Conservation (phyloP, 1,284 basidiomycete species). For the Apiotrichum brassicae region DNA sequence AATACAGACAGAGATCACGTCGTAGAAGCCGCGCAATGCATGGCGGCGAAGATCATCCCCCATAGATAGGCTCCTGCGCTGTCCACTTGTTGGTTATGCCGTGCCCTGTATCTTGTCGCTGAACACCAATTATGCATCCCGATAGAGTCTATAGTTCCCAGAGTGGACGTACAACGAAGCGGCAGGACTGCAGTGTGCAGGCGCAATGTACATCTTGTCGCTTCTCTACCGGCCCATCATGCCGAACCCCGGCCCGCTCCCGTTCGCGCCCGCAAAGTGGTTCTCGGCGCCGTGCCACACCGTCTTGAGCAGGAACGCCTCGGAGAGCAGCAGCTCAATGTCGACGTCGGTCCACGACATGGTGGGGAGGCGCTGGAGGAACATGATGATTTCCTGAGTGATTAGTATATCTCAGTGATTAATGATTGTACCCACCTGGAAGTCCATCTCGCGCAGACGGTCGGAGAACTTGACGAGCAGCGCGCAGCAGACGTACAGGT, state of each 20-base stretch:
- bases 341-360: slow-evolving; percentile 93
- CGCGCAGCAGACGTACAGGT: slow-evolving; percentile 91
- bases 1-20: too few species aligned
- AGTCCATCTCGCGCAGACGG: slow-evolving; percentile 86
- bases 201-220: too few species aligned
- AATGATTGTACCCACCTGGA: slow-evolving; percentile 60
- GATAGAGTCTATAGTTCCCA: too few species aligned
- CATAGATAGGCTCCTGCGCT: too few species aligned
- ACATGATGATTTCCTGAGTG: slow-evolving; percentile 92
- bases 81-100: too few species aligned
- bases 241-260: slow-evolving; percentile 29
- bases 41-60: too few species aligned
- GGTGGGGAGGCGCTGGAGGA: slow-evolving; percentile 91
- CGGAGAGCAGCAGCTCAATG: slow-evolving; percentile 86
- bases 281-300: slow-evolving; percentile 93
- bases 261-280: slow-evolving; percentile 57
- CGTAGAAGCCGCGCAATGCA: too few species aligned
- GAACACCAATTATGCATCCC: too few species aligned
- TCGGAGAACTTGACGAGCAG: slow-evolving; percentile 90
- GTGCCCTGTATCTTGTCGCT: too few species aligned
- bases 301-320: slow-evolving; percentile 90
- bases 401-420: not conserved
- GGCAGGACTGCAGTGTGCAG: too few species aligned
- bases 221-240: slow-evolving; percentile 43
- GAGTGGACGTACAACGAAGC: too few species aligned